Percentiles rank a stretch among this genome's conserved stretches.
Conservation (phyloP, 768 basidiomycete species). For the Naganishia vaughanmartiniae region DNA sequence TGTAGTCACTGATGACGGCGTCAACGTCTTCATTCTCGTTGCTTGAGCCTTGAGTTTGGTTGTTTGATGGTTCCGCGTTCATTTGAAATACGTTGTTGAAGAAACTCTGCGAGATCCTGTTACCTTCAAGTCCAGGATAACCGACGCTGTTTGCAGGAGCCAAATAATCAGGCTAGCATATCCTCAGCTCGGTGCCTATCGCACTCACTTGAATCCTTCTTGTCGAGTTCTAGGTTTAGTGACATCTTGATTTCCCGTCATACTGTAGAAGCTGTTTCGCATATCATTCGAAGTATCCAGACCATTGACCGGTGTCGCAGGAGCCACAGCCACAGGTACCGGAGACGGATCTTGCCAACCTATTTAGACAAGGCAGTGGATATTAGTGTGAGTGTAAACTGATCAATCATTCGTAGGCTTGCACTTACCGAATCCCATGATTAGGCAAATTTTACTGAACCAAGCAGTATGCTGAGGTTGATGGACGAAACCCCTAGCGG, state of each 20-base stretch:
- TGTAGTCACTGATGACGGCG: conserved; percentile 3
- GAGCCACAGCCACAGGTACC: neutral
- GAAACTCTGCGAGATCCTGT: conserved; percentile 5
- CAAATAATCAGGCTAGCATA: neutral
- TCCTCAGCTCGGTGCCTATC: too few species aligned
- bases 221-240: conserved; percentile 15
- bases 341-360: conserved; percentile 24
- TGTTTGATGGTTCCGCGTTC: neutral
- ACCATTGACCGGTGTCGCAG: conserved; percentile 1
- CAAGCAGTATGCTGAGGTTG: neutral
- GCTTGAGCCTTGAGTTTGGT: neutral
- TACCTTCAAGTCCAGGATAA: conserved; percentile 1
- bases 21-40: neutral
- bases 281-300: neutral
- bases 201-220: conserved; percentile 21
- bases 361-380: neutral
- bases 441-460: neutral
- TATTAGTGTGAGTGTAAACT: neutral
- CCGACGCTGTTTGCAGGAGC: neutral
- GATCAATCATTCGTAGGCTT: too few species aligned
- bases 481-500: neutral
- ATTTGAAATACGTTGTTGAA: conserved; percentile 16
- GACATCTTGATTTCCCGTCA: neutral
- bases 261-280: conserved; percentile 8
- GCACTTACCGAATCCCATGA: conserved; percentile 23